Evolutionary conservation across 495 filamentous ascomycete species (phyloP).

Genomic region (Aspergillus conjunctus): DNA sequence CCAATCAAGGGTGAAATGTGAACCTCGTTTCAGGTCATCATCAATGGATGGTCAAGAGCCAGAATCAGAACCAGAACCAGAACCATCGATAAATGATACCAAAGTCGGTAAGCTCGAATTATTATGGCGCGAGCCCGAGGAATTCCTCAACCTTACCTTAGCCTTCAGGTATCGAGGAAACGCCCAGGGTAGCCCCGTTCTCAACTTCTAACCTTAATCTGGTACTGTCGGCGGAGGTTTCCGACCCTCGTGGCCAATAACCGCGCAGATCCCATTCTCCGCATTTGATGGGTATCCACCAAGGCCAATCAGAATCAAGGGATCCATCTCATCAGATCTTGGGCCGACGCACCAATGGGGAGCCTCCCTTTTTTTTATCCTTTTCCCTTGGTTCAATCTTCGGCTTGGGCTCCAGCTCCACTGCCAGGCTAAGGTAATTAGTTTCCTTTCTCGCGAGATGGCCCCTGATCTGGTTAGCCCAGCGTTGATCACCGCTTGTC

Average conservation of each 20-base stretch:
- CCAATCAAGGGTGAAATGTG: no score
- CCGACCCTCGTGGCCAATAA: conserved; percentile 23
- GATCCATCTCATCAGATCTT: conserved; percentile 5
- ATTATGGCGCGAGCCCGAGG: background rate
- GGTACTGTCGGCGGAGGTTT: conserved; percentile 13
- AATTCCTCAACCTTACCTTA: background rate
- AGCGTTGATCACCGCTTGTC: conserved; percentile 20
- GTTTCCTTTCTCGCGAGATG: conserved; percentile 27
- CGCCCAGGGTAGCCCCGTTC: conserved; percentile 10
- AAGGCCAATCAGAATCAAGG: conserved; percentile 8
- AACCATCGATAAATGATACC: conserved; percentile 1
- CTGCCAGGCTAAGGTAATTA: conserved; percentile 8
- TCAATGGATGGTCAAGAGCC: background rate
- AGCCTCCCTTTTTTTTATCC: background rate
- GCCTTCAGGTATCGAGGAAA: background rate
- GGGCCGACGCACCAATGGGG: conserved; percentile 16
- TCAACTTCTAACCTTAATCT: conserved; percentile 12
- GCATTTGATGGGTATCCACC: conserved; percentile 18
- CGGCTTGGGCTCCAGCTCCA: no score
- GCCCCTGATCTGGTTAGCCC: conserved; percentile 22
- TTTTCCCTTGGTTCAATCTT: no score
- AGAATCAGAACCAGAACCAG: background rate
- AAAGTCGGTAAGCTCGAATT: background rate
- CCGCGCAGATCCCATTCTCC: conserved; percentile 16
- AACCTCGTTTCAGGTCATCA: no score